A percentile compares a stretch with the other conserved stretches of the same genome.
Conservation (phyloP, 805 yeast genomes). For the Metschnikowia santaceciliae region DNA sequence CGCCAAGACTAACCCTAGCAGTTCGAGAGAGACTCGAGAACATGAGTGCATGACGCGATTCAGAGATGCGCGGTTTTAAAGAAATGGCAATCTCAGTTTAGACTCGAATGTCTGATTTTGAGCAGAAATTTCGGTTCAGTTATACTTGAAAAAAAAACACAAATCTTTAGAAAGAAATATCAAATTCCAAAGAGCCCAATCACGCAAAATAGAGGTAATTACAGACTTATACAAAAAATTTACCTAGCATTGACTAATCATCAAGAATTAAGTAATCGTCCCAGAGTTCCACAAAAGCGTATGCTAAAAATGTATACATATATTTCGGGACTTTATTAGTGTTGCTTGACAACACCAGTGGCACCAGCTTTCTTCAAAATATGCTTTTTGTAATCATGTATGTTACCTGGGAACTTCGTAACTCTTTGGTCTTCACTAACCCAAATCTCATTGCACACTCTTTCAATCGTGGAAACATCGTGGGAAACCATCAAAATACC, state of each 20-base stretch:
- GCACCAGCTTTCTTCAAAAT: conserved; percentile 73
- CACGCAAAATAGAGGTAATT: too few species aligned
- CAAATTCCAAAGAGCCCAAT: neutral
- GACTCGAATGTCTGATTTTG: too few species aligned
- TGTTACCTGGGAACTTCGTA: conserved; percentile 71
- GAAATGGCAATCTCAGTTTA: neutral
- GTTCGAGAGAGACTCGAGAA: conserved; percentile 22
- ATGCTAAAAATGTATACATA: neutral
- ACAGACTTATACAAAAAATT: neutral
- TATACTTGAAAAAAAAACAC: too few species aligned
- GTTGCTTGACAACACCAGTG: conserved; percentile 88
- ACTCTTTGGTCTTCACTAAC: conserved; percentile 87
- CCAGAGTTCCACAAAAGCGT: too few species aligned
- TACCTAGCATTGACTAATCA: neutral
- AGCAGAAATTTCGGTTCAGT: too few species aligned
- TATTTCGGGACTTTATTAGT: conserved; percentile 23
- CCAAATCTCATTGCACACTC: conserved; percentile 93
- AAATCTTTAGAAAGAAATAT: too few species aligned
- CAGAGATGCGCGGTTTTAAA: neutral
- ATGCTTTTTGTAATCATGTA: conserved; percentile 85
- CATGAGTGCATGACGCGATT: neutral
- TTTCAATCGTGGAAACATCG: conserved; percentile 86
- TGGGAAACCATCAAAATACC: conserved; percentile 98
- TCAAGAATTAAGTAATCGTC: too few species aligned
- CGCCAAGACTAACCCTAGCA: conserved; percentile 40